These are phyloP conservation scores for Colletotrichum sp. DNA, from an alignment of 2,329 filamentous ascomycete genomes.

Conservation along the genomic window DNA sequence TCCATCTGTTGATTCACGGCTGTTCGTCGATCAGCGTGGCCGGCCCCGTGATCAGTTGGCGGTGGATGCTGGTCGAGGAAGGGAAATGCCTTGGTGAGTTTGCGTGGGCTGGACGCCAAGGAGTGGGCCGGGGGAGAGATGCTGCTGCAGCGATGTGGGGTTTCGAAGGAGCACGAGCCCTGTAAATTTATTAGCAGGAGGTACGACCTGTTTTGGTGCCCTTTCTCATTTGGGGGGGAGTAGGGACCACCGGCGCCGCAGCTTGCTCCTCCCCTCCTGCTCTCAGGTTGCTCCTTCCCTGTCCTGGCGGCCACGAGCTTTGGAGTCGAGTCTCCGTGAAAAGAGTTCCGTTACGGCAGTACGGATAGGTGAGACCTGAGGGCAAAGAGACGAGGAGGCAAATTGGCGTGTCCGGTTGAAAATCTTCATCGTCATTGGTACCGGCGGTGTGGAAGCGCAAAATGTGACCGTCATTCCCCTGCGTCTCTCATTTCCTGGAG, in stretches of 20 bases:
- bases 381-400: neutral
- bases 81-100: neutral
- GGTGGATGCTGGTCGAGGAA: neutral
- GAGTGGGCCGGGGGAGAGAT: neutral
- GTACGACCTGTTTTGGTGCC: neutral
- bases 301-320: neutral
- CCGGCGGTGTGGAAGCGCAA: neutral
- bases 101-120: neutral
- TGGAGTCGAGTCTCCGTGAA: neutral
- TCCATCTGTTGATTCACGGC: neutral
- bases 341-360: neutral
- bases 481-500: neutral
- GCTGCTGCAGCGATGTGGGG: constrained; percentile 10
- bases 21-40: neutral
- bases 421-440: neutral
- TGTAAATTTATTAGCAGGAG: constrained; percentile 7
- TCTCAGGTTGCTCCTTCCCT: neutral
- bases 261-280: neutral
- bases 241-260: neutral
- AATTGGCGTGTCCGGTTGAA: neutral
- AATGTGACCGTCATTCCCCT: neutral
- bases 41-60: neutral
- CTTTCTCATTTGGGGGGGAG: neutral
- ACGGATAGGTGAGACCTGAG: neutral
- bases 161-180: constrained; percentile 9